These are phyloP conservation scores for Daldinia sp. DNA, from an alignment of 2,329 filamentous ascomycete species.

Conservation along the genomic window DNA sequence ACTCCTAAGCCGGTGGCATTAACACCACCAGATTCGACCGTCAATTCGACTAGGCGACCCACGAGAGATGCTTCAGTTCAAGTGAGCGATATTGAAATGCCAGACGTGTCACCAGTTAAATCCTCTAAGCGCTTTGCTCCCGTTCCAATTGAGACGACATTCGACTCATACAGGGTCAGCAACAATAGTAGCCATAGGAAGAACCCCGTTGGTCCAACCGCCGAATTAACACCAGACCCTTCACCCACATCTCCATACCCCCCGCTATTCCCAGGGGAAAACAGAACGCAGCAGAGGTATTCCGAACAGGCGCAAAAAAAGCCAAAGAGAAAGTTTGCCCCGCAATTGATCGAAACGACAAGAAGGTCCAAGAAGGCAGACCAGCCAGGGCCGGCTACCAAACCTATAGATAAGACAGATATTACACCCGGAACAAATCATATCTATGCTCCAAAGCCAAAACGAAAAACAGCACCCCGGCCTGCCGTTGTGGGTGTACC, in stretches of 20 bases:
- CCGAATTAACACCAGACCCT: conserved; percentile 64
- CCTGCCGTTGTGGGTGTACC: conserved; percentile 38
- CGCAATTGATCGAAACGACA: conserved; percentile 83
- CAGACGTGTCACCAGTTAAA: conserved; percentile 38
- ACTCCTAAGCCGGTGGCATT: conserved; percentile 3
- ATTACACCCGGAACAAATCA: conserved; percentile 70
- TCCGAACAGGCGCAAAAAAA: conserved; percentile 39
- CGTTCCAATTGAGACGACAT: conserved; percentile 76
- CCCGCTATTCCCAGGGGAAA: conserved; percentile 31
- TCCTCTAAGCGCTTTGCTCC: conserved; percentile 67
- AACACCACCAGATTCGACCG: conserved; percentile 32
- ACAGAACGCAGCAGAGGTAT: conserved; percentile 37
- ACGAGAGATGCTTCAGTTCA: conserved; percentile 45
- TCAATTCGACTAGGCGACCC: conserved; percentile 33
- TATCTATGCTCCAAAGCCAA: conserved; percentile 60
- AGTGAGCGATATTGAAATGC: conserved; percentile 42
- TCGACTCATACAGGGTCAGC: conserved; percentile 63
- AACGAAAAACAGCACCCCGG: conserved; percentile 47
- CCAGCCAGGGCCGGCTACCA: conserved; percentile 68
- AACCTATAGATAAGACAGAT: conserved; percentile 75
- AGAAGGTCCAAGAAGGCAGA: conserved; percentile 73
- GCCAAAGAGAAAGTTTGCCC: conserved; percentile 68
- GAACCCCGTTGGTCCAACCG: conserved; percentile 58
- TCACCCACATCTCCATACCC: conserved; percentile 61
- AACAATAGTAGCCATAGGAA: conserved; percentile 35